Evolutionary conservation across 140 eudicot species (phyloP).

Genomic region (Bidens hawaiensis): DNA sequence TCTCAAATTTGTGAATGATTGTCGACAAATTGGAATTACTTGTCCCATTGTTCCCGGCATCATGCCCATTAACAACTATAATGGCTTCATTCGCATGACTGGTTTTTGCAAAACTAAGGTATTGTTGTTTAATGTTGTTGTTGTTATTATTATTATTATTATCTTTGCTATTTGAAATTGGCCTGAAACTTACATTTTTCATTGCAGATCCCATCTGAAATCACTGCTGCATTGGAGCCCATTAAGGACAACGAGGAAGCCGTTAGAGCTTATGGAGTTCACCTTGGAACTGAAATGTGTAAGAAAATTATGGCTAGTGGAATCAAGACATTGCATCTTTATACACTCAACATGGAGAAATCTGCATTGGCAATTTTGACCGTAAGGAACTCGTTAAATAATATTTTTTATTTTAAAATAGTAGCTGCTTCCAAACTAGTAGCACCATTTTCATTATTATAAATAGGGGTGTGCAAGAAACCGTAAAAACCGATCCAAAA

Average conservation of each 20-base stretch:
- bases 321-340: constrained; percentile 85
- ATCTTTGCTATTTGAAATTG: not conserved
- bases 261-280: constrained; percentile 88
- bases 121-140: constrained; percentile 2
- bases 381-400: constrained; percentile 33
- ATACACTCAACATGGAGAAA: constrained; percentile 93
- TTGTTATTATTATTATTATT: too few relatives aligned
- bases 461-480: too few relatives aligned
- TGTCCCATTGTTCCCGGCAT: constrained; percentile 98
- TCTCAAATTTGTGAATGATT: constrained; percentile 88
- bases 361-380: constrained; percentile 91
- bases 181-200: constrained; percentile 14
- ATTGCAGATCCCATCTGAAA: constrained; percentile 71
- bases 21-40: constrained; percentile 91
- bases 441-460: not conserved
- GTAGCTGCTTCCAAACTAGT: not conserved
- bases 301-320: constrained; percentile 94
- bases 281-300: constrained; percentile 99
- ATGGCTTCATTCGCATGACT: constrained; percentile 93
- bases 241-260: constrained; percentile 99
- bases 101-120: constrained; percentile 99
- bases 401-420: not conserved
- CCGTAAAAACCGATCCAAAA: too few relatives aligned
- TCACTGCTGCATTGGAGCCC: constrained; percentile 89
- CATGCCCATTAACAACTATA: constrained; percentile 95